These are phyloP conservation scores for Pilasporangium apinafurcum DNA, from an alignment of 352 stramenopile species.

Conservation along the genomic window DNA sequence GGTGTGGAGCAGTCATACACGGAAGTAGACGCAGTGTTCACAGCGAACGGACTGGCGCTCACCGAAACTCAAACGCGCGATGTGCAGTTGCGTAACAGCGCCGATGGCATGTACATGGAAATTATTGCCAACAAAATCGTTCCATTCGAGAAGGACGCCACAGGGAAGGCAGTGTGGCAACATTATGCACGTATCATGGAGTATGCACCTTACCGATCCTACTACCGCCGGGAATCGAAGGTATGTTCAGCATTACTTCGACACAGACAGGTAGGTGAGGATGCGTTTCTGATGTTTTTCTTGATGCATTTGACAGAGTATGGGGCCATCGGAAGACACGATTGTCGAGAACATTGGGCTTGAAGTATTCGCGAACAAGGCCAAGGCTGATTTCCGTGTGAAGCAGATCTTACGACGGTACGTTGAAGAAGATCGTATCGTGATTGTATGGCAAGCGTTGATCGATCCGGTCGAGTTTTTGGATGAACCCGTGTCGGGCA, in stretches of 20 bases:
- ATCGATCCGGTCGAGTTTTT: conserved; percentile 50
- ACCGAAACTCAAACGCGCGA: conserved; percentile 32
- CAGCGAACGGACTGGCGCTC: conserved; percentile 28
- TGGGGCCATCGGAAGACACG: conserved; percentile 28
- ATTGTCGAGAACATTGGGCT: conserved; percentile 55
- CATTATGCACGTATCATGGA: conserved; percentile 15
- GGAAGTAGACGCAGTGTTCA: conserved; percentile 19
- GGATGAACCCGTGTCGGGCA: conserved; percentile 25
- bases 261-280: no score
- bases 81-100: conserved; percentile 33
- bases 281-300: no score
- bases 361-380: conserved; percentile 40
- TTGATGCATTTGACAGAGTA: neutral
- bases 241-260: no score
- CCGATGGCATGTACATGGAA: conserved; percentile 24
- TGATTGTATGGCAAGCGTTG: conserved; percentile 49
- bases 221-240: conserved; percentile 44
- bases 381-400: conserved; percentile 37
- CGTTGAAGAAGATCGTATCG: conserved; percentile 29
- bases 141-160: conserved; percentile 30
- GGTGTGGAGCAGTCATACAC: conserved; percentile 17
- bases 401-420: conserved; percentile 50
- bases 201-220: conserved; percentile 3
- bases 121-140: conserved; percentile 29
- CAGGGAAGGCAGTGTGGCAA: conserved; percentile 26